Evolutionary conservation across 2,329 filamentous ascomycete species (phyloP), one percentile per base, ranked within the genome.

Genomic region (Phialophora tarda): DNA sequence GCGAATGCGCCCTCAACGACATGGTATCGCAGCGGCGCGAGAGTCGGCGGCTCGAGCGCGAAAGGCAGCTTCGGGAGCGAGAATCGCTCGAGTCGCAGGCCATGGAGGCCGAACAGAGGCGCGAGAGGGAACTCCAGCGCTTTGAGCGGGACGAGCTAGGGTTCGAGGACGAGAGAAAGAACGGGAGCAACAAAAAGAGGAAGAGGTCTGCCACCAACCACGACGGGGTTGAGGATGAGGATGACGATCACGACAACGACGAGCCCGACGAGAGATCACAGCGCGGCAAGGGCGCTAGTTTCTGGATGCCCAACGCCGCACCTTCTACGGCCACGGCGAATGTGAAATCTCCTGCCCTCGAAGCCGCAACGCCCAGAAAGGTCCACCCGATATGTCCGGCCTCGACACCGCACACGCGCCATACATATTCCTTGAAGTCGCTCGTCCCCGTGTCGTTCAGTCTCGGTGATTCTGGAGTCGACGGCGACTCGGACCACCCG

Each of bases 21-120:
- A 88, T 99, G n/a, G 84, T 98, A 0, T 86, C 92, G 0, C 94
- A 99, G 78, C 89, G 92, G 72, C 91, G 93, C 80, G 95, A 98
- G 76, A 93, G 96, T 70, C 95, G 93, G 77, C 87, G 95, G 0
- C 76, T 91, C 2, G 91, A 92, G 67, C 90, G 87, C 72, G 84
- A 86, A 24, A 83, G 86, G 23, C 88, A 89, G 70, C 81, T 84
- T 32, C 85, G 87, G 30, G 82, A 84, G 68, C 83, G 85, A 62
- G 90, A 93, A 28, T 81, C 84, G 6, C 82, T 84, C 4, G 89
- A 91, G 67, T 84, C 85, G 3, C 82, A 83, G 62, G 82, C 82
- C 4, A 80, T 85, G 8, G 83, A 87, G 56, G 87, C 93, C 21
- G 88, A 88, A 54, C 90, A 95, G 77, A 90, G 88, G 3, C 84